Base-by-base conservation (phyloP, 306 rosid genomes). In the Dicorynia guianensis region DNA sequence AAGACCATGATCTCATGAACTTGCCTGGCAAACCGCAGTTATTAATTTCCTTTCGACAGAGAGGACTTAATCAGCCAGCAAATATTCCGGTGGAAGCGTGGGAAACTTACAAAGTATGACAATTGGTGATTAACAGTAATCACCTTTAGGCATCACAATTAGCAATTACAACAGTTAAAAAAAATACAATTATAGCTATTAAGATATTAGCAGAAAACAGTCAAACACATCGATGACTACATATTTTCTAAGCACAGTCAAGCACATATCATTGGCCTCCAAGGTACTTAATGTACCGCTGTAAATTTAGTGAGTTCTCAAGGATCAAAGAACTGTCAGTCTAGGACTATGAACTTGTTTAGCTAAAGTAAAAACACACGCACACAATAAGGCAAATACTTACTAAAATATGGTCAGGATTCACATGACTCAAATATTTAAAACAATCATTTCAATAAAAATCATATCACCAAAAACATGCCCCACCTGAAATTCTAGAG, bases 391-490 rank as follows among this genome's bases (percentile, higher is more conserved):
- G 69, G 47, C 25, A n/a, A 36, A 58, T 61, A 65, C 19, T 65
- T 6, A 42, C 18, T 19, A 36, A 34, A 67, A 60, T 30, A 57
- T 15, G 12, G 67, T 65, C 66, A 64, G 4, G 54, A 67, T 58
- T 63, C 52, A 49, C 13, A 68, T 25, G 48, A 67, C 72, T 59
- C 46, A 30, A 59, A 59, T 58, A 73, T 52, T 56, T 46, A 60
- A 39, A 44, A 25, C 20, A 49, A 4, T 57, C 47, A 57, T 44
- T 52, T 56, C 42, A 66, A 43, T 43, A 67, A 63, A 30, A 36
- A 46, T 52, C 50, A 76, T 42, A 42, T 53, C 30, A 58, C 33
- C 43, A 30, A 56, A 62, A 55, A 52, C 70, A 75, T 52, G 36
- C 61, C 81, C 61, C 20, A 30, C 63, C 25, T 42, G 57, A 60